Evolutionary conservation across 306 rosid species (phyloP).

Genomic region (Dryas alaskensis): DNA sequence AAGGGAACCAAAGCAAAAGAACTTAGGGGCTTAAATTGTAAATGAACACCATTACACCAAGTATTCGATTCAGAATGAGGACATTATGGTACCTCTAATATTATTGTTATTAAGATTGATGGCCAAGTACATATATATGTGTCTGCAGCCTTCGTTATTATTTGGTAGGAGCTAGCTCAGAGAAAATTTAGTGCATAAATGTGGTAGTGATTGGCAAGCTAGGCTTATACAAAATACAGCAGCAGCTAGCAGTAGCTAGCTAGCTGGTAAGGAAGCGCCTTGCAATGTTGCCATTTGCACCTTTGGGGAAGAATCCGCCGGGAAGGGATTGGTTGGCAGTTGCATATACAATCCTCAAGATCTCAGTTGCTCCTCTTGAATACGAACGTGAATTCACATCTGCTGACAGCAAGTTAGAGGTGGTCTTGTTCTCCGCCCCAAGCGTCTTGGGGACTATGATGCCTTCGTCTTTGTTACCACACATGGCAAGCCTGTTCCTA

Average conservation of each 20-base stretch:
- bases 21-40: too few relatives aligned
- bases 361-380: slow-evolving; percentile 19
- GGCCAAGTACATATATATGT: background rate
- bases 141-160: too few relatives aligned
- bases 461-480: slow-evolving; percentile 39
- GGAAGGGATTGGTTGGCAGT: slow-evolving; percentile 17
- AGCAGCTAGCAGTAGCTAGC: too few relatives aligned
- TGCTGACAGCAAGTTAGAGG: slow-evolving; percentile 27
- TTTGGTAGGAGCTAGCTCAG: too few relatives aligned
- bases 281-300: slow-evolving; percentile 31
- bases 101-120: background rate
- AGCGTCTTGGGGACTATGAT: slow-evolving; percentile 13
- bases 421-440: slow-evolving; percentile 29
- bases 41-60: too few relatives aligned
- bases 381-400: slow-evolving; percentile 21
- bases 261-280: background rate
- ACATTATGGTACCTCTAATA: too few relatives aligned
- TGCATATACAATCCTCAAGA: slow-evolving; percentile 24
- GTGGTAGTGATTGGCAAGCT: too few relatives aligned
- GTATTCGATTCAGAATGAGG: too few relatives aligned
- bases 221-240: too few relatives aligned
- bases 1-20: too few relatives aligned
- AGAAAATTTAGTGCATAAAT: too few relatives aligned
- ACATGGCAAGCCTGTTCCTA: slow-evolving; percentile 18
- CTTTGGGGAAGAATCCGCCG: slow-evolving; percentile 29